These are phyloP conservation scores for Kwoniella pini DNA, from an alignment of 768 basidiomycete species.

Conservation along the genomic window DNA sequence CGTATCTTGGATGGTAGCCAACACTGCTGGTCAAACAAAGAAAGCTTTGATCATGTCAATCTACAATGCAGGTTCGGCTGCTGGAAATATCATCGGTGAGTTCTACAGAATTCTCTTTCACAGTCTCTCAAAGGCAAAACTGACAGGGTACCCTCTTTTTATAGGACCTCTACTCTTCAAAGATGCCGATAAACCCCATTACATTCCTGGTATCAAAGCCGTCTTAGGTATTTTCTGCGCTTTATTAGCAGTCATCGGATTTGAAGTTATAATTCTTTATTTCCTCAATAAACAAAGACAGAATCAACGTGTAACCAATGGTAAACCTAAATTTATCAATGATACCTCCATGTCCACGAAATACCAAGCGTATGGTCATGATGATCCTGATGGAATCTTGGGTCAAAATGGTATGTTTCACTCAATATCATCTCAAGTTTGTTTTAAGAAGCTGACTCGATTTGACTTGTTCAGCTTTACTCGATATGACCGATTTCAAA, in stretches of 20 bases:
- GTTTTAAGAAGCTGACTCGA: background rate
- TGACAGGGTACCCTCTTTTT: background rate
- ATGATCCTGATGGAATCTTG: conserved; percentile 9
- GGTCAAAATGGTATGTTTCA: conserved; percentile 22
- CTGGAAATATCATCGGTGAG: conserved; percentile 56
- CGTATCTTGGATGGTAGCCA: conserved; percentile 34
- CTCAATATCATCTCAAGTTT: background rate
- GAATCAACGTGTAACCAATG: conserved; percentile 43
- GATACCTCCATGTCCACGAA: conserved; percentile 42
- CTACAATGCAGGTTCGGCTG: conserved; percentile 59
- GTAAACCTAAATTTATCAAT: conserved; percentile 48
- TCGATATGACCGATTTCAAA: conserved; percentile 29
- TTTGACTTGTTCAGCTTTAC: conserved; percentile 11
- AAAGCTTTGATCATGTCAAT: conserved; percentile 57
- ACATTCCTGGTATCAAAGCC: conserved; percentile 35
- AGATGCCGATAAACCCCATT: conserved; percentile 39
- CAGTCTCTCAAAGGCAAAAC: too few species aligned
- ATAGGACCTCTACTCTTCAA: conserved; percentile 47
- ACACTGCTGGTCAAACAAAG: conserved; percentile 42
- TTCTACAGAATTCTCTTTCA: too few species aligned
- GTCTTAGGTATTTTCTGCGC: conserved; percentile 44
- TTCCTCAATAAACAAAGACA: conserved; percentile 48
- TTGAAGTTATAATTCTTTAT: conserved; percentile 27
- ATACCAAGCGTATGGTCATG: conserved; percentile 21
- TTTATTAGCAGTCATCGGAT: conserved; percentile 6